Base-by-base conservation (phyloP, 148 eudicot species). In the Amaranthus palmeri region DNA sequence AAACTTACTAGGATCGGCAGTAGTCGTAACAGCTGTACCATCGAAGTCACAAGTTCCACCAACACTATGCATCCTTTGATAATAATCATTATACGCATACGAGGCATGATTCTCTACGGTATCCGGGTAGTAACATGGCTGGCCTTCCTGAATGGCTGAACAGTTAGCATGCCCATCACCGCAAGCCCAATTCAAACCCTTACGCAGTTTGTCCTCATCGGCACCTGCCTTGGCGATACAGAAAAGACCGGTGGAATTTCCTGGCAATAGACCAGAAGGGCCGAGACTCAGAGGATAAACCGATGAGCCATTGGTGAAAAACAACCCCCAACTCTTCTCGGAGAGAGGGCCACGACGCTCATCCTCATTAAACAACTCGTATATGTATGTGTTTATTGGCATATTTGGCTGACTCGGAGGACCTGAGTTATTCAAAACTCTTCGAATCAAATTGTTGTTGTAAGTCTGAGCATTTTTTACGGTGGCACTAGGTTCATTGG, bases 1-100 rank as follows among this genome's bases (percentile, higher is more conserved):
- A 60, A 42, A 86, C 98, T 86, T 87, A 95, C 99, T 95, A 44
- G 99, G 99, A 87, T 95, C 88, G 55, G 67, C 74, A 56, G 65
- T 68, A 52, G 97, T 86, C 41, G 79, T 75, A 9, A 73, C 84
- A 57, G 96, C 97, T 46, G 99, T 83, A 69, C 97, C 99, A 80
- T 80, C 90, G 66, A 95, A 95, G 75, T 95, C 97, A 71, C 99
- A 95, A 68, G 99, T 89, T 72, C 88, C 99, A 49, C 99, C 99
- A 61, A 75, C 69, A 67, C 89, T 81, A 10, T 60, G 84, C 97
- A 84, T 92, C 76, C 72, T 86, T 66, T 95, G 99, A 76, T 89
- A 95, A 81, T 95, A 95, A 76, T 95, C 93, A 56, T 95, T 95
- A 77, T 81, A 95, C 70, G 97, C 99, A 78, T 84, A 95, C 25